Base-by-base conservation (phyloP, 306 rosid species). In the Acacia confusa region DNA sequence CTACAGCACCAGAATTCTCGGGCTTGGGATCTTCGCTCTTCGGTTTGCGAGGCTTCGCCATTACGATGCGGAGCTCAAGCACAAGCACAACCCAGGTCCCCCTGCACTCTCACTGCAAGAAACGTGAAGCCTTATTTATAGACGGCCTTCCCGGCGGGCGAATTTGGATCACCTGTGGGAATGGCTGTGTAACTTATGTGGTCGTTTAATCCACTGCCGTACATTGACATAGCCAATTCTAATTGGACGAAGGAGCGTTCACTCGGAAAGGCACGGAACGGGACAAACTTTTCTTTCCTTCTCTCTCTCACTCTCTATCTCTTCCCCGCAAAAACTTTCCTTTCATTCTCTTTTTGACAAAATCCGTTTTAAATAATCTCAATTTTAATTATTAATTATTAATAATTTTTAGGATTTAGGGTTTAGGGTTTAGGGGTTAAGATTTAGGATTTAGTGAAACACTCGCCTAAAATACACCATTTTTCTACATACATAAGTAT, bases 11-110 rank as follows among this genome's bases (percentile, higher is more conserved):
- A 6, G 94, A 86, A 81, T 88, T 95, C 1, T 93, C 99, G 16
- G 98, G 92, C 85, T 90, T 95, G 3, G 94, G 61, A 79, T 92
- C 97, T 44, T 88, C 98, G 83, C 82, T 90, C 90, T 90, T 95
- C 9, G 96, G 88, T 88, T 90, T 95, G 84, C 97, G 98, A 86
- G 98, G 96, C 87, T 95, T 95, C 74, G 97, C 99, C 99, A 90
- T 95, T 76, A 41, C 10, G 9, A 58, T 13, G 17, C 48, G 38
- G 55, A 36, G 53, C 27, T 40, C 17, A 10, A 28, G 12, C 45
- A 57, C 30, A 70, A 72, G 36, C 2, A 38, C 2, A 72, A 66
- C 72, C 78, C 19, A 38, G 63, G 74, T 45, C 4, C 50, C 0
- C 22, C 52, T 6, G 4, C 12, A 30, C 44, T 55, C 44, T 47